Base-by-base conservation (phyloP, 2,329 filamentous ascomycete genomes). In the Scytalidium sp. region DNA sequence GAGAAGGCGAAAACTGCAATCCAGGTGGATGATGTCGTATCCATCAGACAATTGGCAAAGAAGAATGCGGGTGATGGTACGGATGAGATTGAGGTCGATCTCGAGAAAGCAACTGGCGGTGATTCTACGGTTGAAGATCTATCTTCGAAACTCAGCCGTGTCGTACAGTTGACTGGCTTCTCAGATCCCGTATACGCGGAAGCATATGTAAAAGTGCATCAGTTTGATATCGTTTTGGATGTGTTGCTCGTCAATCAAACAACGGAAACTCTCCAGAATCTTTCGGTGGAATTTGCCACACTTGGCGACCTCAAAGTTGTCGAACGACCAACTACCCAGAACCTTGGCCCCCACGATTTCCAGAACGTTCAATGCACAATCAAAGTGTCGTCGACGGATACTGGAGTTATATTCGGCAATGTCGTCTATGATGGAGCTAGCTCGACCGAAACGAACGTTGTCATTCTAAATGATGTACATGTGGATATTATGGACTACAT, bases 401-500 rank as follows among this genome's bases (percentile, higher is more conserved):
- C 94, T 2, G 94, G 94, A 50, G 94, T 99, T 58, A 99, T 99
- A 60, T 99, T 99, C 63, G 94, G 94, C 59, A 99, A 99, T 65
- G 92, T 99, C 20, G 89, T 99, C 7, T 99, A 99, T 69, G 94
- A 99, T 61, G 94, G 93, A 23, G 83, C 92, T 5, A 90, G 90
- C 71, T 92, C 87, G 43, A 95, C 89, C 1, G 94, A 96, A 67
- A 95, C 89, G 48, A 95, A 96, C 59, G 94, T 99, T 8, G 94
- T 99, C 49, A 99, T 99, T 60, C 80, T 99, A 47, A 97, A 97
- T 67, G 94, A 99, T 67, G 84, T 99, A 23, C 94, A 99, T 64
- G 93, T 97, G 50, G 94, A 99, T 66, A 97, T 99, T 58, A 99
- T 99, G 94, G 94, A 99, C 73, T 99, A 99, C 74, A 99, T 99